phyloP scores from a whole-genome alignment of 257 asterid species.

The Capsicum rhomboideum region DNA sequence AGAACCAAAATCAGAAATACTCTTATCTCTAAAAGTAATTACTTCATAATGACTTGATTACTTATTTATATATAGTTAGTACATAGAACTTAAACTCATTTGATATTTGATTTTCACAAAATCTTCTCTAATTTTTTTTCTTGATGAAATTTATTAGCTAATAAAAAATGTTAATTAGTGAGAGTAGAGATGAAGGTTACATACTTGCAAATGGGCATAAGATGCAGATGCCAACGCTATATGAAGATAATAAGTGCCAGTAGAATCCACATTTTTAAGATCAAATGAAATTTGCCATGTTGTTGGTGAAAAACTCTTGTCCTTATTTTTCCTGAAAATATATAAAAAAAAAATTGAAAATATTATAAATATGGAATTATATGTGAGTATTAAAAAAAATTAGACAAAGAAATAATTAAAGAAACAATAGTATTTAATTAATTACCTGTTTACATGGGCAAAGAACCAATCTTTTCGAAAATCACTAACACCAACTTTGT shows the following conservation, averaged over 20 bases:
- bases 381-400: neutral
- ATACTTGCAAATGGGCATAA: constrained; percentile 42
- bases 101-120: neutral
- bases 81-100: neutral
- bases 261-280: constrained; percentile 11
- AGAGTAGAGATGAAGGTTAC: neutral
- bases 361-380: neutral
- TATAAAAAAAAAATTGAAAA: neutral
- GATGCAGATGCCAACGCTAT: constrained; percentile 74
- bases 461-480: constrained; percentile 29
- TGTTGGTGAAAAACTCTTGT: constrained; percentile 22
- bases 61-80: neutral
- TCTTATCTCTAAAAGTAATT: too few relatives aligned
- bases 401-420: neutral
- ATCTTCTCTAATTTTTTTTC: too few relatives aligned
- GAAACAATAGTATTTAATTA: neutral
- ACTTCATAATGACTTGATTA: too few relatives aligned
- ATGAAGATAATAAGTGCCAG: constrained; percentile 38
- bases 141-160: neutral
- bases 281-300: constrained; percentile 58
- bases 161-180: neutral
- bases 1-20: too few relatives aligned
- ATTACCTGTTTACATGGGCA: constrained; percentile 24
- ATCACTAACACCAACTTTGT: constrained; percentile 20
- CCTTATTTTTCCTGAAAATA: constrained; percentile 23